A percentile compares a stretch with the other conserved stretches of the same genome.
These are phyloP conservation scores for Xylariaceae sp. DNA, from an alignment of 2,329 filamentous ascomycete genomes.

Conservation along the genomic window DNA sequence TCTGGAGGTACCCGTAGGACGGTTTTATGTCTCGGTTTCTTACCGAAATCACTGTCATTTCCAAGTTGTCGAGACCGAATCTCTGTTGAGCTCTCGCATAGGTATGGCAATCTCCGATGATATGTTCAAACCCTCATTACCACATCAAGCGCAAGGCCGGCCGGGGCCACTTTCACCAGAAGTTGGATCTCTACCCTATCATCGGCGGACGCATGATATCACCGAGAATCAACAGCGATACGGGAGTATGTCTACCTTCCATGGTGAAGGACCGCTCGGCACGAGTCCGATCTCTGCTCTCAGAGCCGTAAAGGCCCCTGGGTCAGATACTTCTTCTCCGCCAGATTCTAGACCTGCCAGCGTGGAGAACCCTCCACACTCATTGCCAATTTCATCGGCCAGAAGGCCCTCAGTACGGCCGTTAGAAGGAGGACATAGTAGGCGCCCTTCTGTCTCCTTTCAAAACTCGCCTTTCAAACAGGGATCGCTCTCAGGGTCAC, in stretches of 20 bases:
- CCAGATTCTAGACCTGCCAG: constrained; percentile 47
- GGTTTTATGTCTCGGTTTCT: constrained; percentile 73
- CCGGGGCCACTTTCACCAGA: constrained; percentile 43
- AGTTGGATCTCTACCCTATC: constrained; percentile 70
- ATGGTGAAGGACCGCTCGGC: constrained; percentile 71
- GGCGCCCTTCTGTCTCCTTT: constrained; percentile 82
- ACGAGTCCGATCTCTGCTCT: constrained; percentile 85
- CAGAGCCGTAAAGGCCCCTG: constrained; percentile 60
- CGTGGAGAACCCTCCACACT: constrained; percentile 45
- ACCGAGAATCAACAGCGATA: constrained; percentile 74
- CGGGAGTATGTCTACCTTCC: constrained; percentile 84
- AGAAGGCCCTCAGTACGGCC: constrained; percentile 36
- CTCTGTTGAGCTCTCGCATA: constrained; percentile 85
- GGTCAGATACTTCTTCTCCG: constrained; percentile 60
- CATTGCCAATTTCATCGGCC: constrained; percentile 47
- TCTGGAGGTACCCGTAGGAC: constrained; percentile 81
- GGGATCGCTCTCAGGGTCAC: constrained; percentile 88
- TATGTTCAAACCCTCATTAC: constrained; percentile 76
- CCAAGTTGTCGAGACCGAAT: constrained; percentile 85
- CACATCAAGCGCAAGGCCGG: constrained; percentile 46
- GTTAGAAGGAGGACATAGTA: constrained; percentile 50
- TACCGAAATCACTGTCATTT: constrained; percentile 91
- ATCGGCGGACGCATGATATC: constrained; percentile 45
- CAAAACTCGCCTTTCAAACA: constrained; percentile 82
- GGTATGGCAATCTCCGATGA: constrained; percentile 81